A percentile compares a stretch with the other conserved stretches of the same genome.
Evolutionary conservation across 2,329 filamentous ascomycete genomes (phyloP).

Genomic region (Fonsecaea erecta): DNA sequence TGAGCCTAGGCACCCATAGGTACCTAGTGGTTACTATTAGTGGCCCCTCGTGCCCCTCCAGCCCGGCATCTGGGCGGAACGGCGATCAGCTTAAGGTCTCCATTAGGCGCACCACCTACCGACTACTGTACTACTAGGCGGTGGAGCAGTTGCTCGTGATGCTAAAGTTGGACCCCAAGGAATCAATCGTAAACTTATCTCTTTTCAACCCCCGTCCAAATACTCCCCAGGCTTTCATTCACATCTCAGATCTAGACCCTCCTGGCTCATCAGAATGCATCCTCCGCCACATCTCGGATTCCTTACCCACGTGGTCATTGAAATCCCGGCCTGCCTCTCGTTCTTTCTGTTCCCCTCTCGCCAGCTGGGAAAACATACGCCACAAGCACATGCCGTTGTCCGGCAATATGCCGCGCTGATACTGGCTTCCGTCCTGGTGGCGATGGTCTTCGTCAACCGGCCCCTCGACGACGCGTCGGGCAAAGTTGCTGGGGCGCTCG

Average conservation of each 20-base stretch:
- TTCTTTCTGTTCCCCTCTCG: constrained; percentile 44
- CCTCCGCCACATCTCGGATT: constrained; percentile 33
- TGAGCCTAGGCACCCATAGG: too few relatives aligned
- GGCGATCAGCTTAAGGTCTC: constrained; percentile 16
- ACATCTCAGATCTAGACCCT: neutral
- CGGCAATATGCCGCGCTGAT: constrained; percentile 48
- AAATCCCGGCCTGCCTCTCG: constrained; percentile 45
- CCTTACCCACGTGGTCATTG: constrained; percentile 43
- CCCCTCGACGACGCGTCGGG: constrained; percentile 39
- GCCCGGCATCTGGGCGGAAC: constrained; percentile 14
- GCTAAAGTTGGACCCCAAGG: neutral
- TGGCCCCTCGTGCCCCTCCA: neutral
- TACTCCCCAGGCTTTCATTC: neutral
- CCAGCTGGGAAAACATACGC: constrained; percentile 41
- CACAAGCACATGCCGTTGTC: constrained; percentile 44
- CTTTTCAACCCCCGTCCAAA: neutral
- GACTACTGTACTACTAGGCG: too few relatives aligned
- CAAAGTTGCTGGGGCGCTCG: constrained; percentile 43
- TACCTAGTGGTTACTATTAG: too few relatives aligned
- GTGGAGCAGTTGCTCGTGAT: neutral
- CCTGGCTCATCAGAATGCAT: neutral
- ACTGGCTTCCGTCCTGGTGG: constrained; percentile 43
- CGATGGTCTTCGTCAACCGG: constrained; percentile 41
- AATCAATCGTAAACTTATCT: constrained; percentile 12
- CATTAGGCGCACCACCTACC: too few relatives aligned